Base-by-base conservation (phyloP, 2,329 filamentous ascomycete species). In the Beauveria sp. region DNA sequence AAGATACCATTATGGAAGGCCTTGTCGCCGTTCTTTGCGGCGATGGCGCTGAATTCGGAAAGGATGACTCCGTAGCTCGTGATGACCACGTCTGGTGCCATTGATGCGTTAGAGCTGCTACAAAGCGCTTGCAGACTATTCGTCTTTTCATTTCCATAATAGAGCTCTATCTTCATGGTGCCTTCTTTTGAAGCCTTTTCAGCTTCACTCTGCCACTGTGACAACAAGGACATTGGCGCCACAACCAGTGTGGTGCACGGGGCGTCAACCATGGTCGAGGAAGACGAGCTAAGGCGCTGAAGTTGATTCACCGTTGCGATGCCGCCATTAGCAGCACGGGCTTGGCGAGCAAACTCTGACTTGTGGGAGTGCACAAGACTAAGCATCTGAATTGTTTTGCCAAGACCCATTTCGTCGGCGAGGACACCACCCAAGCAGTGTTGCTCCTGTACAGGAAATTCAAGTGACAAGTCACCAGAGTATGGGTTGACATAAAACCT, bases 321-420 rank as follows among this genome's bases (percentile, higher is more conserved):
- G 9, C 66, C 65, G 3, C 64, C 65, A 9, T 62, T 65, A 34
- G 73, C 64, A 6, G 69, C 66, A n/a, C 76, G 74, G 22, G 75
- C 71, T 26, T 72, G 69, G 16, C 73, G 68, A 4, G 79, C 77
- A 16, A 78, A 70, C 24, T 87, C 80, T 3, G 86, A 87, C 64
- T 84, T 86, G 71, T 98, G 90, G 0, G 90, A 85, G 71, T 99
- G 95, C 5, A 99, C 84, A 55, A 99, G 78, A 74, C 91, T 95
- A 64, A 99, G 84, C 92, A 99, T 98, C 71, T 99, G 93, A 58
- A 99, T 98, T 0, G 95, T 99, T 77, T 99, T 99, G 40, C 95
- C 95, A 2, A 99, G 79, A 52, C 95, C 95, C 95, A 99, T 99
- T 74, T 98, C 90, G 69, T 99, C 95, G 9, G 95, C 95, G 47